These are phyloP conservation scores for Dothidotthia symphoricarpi DNA, from an alignment of 2,329 filamentous ascomycete genomes.

Conservation along the genomic window DNA sequence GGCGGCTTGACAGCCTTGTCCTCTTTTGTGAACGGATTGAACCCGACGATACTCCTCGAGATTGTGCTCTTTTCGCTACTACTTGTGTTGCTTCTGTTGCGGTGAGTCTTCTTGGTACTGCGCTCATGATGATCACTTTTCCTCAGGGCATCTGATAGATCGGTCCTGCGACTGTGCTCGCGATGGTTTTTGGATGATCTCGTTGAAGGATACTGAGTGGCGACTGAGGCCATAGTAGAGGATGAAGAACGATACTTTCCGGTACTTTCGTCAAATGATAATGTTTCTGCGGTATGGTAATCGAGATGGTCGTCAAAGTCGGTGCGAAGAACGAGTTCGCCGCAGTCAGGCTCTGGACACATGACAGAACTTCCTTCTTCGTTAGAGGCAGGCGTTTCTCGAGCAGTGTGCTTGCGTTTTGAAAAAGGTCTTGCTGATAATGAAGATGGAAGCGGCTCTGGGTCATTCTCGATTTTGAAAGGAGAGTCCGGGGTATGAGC, in stretches of 20 bases:
- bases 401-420: constrained; percentile 13
- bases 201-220: constrained; percentile 10
- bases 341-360: constrained; percentile 46
- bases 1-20: constrained; percentile 33
- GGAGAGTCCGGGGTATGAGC: constrained; percentile 41
- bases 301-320: constrained; percentile 50
- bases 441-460: constrained; percentile 26
- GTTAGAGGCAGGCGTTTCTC: constrained; percentile 29
- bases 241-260: constrained; percentile 36
- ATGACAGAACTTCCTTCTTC: constrained; percentile 33
- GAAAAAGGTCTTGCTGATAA: constrained; percentile 21
- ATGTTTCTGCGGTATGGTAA: constrained; percentile 44
- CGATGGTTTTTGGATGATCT: constrained; percentile 20
- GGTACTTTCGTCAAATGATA: constrained; percentile 39
- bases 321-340: constrained; percentile 42
- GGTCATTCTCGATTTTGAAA: constrained; percentile 36
- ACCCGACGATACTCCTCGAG: constrained; percentile 35
- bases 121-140: constrained; percentile 17
- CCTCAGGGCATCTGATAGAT: constrained; percentile 18
- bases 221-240: constrained; percentile 29
- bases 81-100: constrained; percentile 26
- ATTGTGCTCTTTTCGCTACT: constrained; percentile 39
- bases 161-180: constrained; percentile 21
- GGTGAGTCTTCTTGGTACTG: constrained; percentile 25
- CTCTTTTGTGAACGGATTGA: constrained; percentile 32